Conservation (phyloP, 2,329 filamentous ascomycete species). For the Ophiocordyceps robertsii region DNA sequence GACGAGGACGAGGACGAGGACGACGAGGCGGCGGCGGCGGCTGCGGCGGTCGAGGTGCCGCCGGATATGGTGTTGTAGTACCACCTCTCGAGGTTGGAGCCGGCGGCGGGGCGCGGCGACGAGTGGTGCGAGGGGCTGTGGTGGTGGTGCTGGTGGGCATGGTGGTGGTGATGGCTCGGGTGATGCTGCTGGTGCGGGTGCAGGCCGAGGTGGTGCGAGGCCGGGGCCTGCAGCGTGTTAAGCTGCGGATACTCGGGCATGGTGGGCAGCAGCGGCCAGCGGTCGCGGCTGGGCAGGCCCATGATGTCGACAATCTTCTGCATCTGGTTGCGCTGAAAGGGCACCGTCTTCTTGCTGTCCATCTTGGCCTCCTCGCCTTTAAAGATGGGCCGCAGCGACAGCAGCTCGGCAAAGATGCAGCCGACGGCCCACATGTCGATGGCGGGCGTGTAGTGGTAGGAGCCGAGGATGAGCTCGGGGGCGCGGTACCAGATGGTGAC, state of each 20-base stretch:
- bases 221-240: slow-evolving; percentile 36
- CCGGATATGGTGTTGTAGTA: slow-evolving; percentile 59
- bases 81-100: slow-evolving; percentile 60
- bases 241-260: slow-evolving; percentile 83
- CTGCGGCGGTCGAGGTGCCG: slow-evolving; percentile 27
- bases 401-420: slow-evolving; percentile 91
- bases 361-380: slow-evolving; percentile 99
- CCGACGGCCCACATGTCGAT: slow-evolving; percentile 97
- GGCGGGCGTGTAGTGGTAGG: slow-evolving; percentile 90
- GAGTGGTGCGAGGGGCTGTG: slow-evolving; percentile 6
- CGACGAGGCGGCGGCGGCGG: slow-evolving; percentile 5
- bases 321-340: slow-evolving; percentile 97
- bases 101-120: slow-evolving; percentile 5
- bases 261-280: slow-evolving; percentile 70
- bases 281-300: slow-evolving; percentile 76
- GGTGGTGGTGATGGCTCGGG: slow-evolving; percentile 14
- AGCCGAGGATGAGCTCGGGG: slow-evolving; percentile 82
- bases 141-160: slow-evolving; percentile 15
- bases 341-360: slow-evolving; percentile 94
- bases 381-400: slow-evolving; percentile 86
- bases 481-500: slow-evolving; percentile 99
- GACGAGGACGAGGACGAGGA: slow-evolving; percentile 6
- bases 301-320: slow-evolving; percentile 97
- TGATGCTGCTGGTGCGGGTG: slow-evolving; percentile 17
- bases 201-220: slow-evolving; percentile 28